A percentile compares a stretch with the other conserved stretches of the same genome.
phyloP scores from a whole-genome alignment of 23 red algal genomes.

The Gracilaria vermiculophylla region DNA sequence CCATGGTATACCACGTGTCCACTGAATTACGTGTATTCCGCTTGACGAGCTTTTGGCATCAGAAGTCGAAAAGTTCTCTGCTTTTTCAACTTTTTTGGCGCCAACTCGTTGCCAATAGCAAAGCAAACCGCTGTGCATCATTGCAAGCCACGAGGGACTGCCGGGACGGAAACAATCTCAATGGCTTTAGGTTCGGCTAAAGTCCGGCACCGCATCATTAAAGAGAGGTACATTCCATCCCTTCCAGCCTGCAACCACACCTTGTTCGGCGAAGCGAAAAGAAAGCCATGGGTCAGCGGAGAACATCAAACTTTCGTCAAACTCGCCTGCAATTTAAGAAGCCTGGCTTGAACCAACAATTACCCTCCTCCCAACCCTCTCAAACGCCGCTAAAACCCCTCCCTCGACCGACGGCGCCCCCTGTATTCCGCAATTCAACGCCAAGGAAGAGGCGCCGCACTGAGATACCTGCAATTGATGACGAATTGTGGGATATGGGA shows the following conservation, averaged over 20 bases:
- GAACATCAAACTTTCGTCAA: not conserved
- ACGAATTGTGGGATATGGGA: not conserved
- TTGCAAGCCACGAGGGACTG: not conserved
- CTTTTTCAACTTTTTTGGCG: not conserved
- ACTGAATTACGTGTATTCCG: not conserved
- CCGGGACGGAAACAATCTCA: not conserved
- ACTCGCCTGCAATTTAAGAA: not conserved
- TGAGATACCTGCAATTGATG: not conserved
- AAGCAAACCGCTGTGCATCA: not conserved
- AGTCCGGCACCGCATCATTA: too few relatives aligned
- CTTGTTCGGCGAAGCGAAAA: not conserved
- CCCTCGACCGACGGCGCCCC: slow-evolving; percentile 1
- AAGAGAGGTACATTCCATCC: too few relatives aligned
- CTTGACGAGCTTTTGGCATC: not conserved
- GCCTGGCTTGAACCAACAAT: not conserved
- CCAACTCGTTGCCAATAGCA: not conserved
- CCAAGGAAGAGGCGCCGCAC: not conserved
- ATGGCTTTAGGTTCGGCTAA: too few relatives aligned
- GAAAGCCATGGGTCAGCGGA: not conserved
- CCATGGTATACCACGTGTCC: not conserved
- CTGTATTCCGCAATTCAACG: not conserved
- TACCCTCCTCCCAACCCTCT: not conserved
- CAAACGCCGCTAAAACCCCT: not conserved
- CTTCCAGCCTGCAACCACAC: not conserved
- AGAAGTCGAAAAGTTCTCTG: not conserved